Base-by-base conservation (phyloP, 1,284 basidiomycete species). In the Trichosporon asahii region DNA sequence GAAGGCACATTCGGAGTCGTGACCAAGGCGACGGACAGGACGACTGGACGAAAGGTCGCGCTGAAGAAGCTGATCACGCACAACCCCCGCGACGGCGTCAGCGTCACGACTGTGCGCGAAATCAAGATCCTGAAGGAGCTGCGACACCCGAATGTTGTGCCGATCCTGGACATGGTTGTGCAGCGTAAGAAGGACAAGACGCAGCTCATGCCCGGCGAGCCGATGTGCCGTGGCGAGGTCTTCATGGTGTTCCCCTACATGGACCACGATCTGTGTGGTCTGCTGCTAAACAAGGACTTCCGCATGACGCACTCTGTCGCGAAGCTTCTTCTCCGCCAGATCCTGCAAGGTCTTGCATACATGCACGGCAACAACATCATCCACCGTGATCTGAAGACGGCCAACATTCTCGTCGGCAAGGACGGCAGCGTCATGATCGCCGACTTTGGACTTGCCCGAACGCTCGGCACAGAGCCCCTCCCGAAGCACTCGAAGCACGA, bases 171-270 rank as follows among this genome's bases (percentile, higher is more conserved):
- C 82, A 97, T 99, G 90, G 94, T 98, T 0, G 85, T 86, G 37
- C 77, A 84, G 53, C 72, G 81, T 55, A 83, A 85, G 85, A 53
- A 53, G 21, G 49, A 53, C 49, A 53, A 53, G 49, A 53, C 9
- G 7, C 49, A 53, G 12, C 49, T 53, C 5, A 27, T 75, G 14
- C 75, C 76, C 3, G 71, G 67, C 0, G 76, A 78, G 66, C 71
- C 74, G 11, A 72, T 66, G n/a, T 37, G 74, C 63, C 75, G 78
- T 78, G 87, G 94, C 64, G 86, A 86, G 65, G 85, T 88, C 21
- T 98, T 93, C 84, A 98, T 99, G 95, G 95, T 98, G 37, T 98
- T 98, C 80, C 96, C 96, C 0, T 99, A 97, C 84, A 98, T 98
- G 95, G 96, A 98, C 78, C 97, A 99, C 80, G 96, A 99, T 84